Evolutionary conservation across 768 basidiomycete species (phyloP), one percentile per base, ranked within the genome.

Genomic region (Rhodotorula taiwanensis): DNA sequence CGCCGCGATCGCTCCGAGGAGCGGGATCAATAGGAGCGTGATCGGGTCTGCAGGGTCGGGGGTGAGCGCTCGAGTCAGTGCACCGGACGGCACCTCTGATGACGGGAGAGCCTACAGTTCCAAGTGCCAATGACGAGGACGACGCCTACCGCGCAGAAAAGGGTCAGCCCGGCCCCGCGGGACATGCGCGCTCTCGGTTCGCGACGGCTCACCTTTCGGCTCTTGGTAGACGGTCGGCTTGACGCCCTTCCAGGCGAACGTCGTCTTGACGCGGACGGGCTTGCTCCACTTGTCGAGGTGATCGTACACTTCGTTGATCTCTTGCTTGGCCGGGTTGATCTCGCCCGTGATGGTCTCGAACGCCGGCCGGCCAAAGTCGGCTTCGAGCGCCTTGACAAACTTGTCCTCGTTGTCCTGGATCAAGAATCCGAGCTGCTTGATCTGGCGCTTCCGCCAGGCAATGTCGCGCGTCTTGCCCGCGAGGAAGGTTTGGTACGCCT

Each of bases 1-100:
- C 4, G 88, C 87, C 0, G 88, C 85, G 44, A 93, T 81, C 2
- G 89, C 89, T 13, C 85, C 85, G 49, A 73, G 85, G 66, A 89
- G 63, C 18, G 86, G 85, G 1, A 79, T 76, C 13, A 87, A 42
- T 0, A 80, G 74, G 55, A 86, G 74, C 78, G 79, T 84, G 18
- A 88, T 62, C 0, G 87, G 88, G 71, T 85, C 88, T 88, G 80
- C 53, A 23, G 36, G n/a, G n/a, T n/a, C 41, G 48, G 25, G 27
- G 10, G 33, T n/a, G 15, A n/a, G n/a, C n/a, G n/a, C n/a, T 13
- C 4, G 31, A 5, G 33, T 34, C 31, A 33, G 33, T 15, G 13
- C 5, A 9, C 31, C 10, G 11, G 2, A 4, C 31, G 14, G 23
- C 10, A 0, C 3, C 14, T 5, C 11, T 13, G 10, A 9, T 21